phyloP scores from a whole-genome alignment of 176 grass and related monocot species.

The Triticum monococcum region DNA sequence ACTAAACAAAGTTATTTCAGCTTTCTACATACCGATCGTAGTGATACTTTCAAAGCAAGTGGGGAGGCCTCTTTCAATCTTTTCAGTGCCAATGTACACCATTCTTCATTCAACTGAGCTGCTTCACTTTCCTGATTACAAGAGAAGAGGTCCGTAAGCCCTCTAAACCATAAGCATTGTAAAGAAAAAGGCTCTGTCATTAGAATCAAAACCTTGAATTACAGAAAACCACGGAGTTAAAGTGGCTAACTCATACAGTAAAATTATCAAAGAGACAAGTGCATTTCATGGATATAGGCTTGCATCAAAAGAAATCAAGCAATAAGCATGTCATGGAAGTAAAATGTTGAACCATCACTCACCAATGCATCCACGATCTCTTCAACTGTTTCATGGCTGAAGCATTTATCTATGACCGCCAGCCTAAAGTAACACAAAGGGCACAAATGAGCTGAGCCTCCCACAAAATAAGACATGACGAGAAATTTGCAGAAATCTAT shows the following conservation, averaged over 20 bases:
- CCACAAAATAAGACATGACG: background rate
- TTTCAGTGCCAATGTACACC: conserved; percentile 85
- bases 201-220: background rate
- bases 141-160: background rate
- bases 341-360: conserved; percentile 33
- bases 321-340: background rate
- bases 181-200: background rate
- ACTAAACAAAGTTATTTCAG: background rate
- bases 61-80: conserved; percentile 93
- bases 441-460: conserved; percentile 17
- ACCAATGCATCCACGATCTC: conserved; percentile 92
- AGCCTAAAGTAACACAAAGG: conserved; percentile 48
- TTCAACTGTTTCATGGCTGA: conserved; percentile 79
- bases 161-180: background rate
- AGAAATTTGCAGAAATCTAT: background rate
- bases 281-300: background rate
- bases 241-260: background rate
- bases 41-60: conserved; percentile 80
- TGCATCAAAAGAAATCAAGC: conserved; percentile 5
- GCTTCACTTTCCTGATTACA: conserved; percentile 78
- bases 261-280: background rate
- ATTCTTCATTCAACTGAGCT: conserved; percentile 86
- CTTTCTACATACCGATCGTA: conserved; percentile 72
- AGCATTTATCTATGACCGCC: conserved; percentile 91
- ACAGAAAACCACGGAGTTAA: background rate